Evolutionary conservation across 78 protist genomes (phyloP).

Genomic region (Speleostelium caveatum): DNA sequence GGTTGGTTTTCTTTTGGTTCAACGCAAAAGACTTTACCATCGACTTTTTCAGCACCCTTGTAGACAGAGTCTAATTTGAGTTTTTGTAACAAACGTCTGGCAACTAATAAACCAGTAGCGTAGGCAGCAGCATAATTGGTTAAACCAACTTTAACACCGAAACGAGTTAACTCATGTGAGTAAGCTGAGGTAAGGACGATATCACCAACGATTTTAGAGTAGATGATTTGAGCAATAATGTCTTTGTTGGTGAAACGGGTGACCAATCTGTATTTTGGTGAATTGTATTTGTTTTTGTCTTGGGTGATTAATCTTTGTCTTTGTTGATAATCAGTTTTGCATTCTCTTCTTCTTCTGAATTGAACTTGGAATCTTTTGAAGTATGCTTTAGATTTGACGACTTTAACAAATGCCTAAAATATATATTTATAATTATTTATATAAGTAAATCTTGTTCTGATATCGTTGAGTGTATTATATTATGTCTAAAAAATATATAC

Average conservation of each 20-base stretch:
- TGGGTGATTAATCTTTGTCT: conserved; percentile 94
- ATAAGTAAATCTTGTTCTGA: no score
- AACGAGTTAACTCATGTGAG: conserved; percentile 95
- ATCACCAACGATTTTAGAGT: conserved; percentile 96
- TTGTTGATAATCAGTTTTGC: conserved; percentile 99
- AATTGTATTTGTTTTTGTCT: conserved; percentile 97
- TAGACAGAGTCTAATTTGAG: conserved; percentile 89
- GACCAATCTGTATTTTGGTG: conserved; percentile 98
- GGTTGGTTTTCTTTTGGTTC: conserved; percentile 82
- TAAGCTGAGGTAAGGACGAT: conserved; percentile 93
- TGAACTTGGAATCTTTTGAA: conserved; percentile 97
- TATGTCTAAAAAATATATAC: no score
- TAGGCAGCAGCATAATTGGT: conserved; percentile 99
- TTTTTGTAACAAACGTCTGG: conserved; percentile 97
- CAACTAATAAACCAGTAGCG: conserved; percentile 98
- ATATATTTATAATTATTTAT: no score
- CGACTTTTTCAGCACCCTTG: conserved; percentile 89
- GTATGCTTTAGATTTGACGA: conserved; percentile 96
- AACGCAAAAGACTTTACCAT: conserved; percentile 86
- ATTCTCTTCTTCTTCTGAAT: conserved; percentile 98
- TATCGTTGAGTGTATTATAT: no score
- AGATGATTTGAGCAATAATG: conserved; percentile 95
- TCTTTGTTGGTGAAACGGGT: conserved; percentile 97
- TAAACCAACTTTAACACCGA: conserved; percentile 95
- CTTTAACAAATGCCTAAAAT: conserved; percentile 96